A percentile compares a stretch with the other conserved stretches of the same genome.
Evolutionary conservation across 805 yeast genomes (phyloP).

Genomic region (Yamadazyma kitorensis): DNA sequence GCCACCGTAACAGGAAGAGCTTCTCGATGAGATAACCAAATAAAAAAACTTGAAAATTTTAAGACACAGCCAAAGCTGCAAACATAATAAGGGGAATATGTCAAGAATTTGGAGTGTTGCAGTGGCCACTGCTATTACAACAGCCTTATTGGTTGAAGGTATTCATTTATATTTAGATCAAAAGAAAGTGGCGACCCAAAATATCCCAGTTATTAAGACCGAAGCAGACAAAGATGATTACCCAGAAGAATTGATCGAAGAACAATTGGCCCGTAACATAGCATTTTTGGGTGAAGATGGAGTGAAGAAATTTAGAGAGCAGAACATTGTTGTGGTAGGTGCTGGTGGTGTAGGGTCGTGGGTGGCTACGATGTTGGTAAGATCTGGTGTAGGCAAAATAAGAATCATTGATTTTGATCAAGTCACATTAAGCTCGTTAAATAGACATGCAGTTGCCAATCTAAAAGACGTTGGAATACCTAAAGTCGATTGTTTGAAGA

Average conservation of each 20-base stretch:
- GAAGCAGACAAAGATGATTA: slow-evolving; percentile 16
- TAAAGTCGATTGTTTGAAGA: slow-evolving; percentile 76
- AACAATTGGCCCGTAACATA: slow-evolving; percentile 90
- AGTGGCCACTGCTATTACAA: slow-evolving; percentile 20
- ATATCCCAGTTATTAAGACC: slow-evolving; percentile 1
- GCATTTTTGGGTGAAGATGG: slow-evolving; percentile 91
- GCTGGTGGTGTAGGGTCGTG: slow-evolving; percentile 99
- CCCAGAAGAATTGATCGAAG: slow-evolving; percentile 72
- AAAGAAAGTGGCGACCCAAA: background rate
- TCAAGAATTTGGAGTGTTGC: slow-evolving; percentile 17
- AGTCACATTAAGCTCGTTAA: slow-evolving; percentile 85
- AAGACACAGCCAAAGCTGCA: too few relatives aligned
- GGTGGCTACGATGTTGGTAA: slow-evolving; percentile 85
- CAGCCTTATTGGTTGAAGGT: slow-evolving; percentile 35
- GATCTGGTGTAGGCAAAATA: slow-evolving; percentile 83
- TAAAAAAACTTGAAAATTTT: background rate
- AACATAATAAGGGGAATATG: slow-evolving; percentile 11
- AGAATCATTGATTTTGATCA: slow-evolving; percentile 94
- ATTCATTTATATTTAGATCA: slow-evolving; percentile 23
- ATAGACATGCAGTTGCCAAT: slow-evolving; percentile 94
- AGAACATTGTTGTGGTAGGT: slow-evolving; percentile 78
- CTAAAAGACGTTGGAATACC: slow-evolving; percentile 88
- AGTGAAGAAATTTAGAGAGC: slow-evolving; percentile 64
- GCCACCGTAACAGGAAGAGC: too few relatives aligned
- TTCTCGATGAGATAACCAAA: too few relatives aligned